Base-by-base conservation (phyloP, 2,329 filamentous ascomycete species). In the Lachnellula arida region DNA sequence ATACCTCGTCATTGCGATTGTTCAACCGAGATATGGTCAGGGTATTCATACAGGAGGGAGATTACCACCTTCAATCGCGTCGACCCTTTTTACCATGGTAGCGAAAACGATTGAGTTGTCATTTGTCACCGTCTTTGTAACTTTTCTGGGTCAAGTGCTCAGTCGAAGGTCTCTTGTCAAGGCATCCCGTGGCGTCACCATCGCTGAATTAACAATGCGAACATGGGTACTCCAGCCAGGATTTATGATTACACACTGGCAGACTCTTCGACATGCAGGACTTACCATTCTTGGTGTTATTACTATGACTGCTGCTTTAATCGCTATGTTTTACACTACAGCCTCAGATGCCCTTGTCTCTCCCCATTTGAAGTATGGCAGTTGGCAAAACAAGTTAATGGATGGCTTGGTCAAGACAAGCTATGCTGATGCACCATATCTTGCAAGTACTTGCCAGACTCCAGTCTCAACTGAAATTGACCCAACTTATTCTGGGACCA, bases 181-280 rank as follows among this genome's bases (percentile, higher is more conserved):
- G 53, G 74, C 78, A 8, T 80, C 82, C 0, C 73, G 75, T 2
- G 89, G 89, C 2, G 80, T 92, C 56, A 89, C 84, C 0, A 78
- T 93, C 15, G 85, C 89, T 0, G 88, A 93, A 66, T 82, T 92
- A 75, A 86, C 81, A 15, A 91, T 93, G 87, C 79, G 88, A 47
- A 80, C 80, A 44, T 93, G 88, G 89, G 80, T 87, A 19, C 81
- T 85, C 73, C 82, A 87, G 70, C 87, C 87, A 0, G 89, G 89
- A 0, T 86, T 83, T 0, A 75, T 93, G 58, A 74, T 93, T 22
- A 88, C 86, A 0, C 84, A 89, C 61, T 86, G 78, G 70, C 78
- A 86, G 59, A 81, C 80, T 3, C 73, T 91, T 1, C 78, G 79
- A 5, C 85, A 86, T 57, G 85, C 86, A 0, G 84, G 77, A 0